Percentiles rank a stretch among this genome's conserved stretches.
These are phyloP conservation scores for Pulveroboletus sp. DNA, from an alignment of 768 basidiomycete species.

Conservation along the genomic window DNA sequence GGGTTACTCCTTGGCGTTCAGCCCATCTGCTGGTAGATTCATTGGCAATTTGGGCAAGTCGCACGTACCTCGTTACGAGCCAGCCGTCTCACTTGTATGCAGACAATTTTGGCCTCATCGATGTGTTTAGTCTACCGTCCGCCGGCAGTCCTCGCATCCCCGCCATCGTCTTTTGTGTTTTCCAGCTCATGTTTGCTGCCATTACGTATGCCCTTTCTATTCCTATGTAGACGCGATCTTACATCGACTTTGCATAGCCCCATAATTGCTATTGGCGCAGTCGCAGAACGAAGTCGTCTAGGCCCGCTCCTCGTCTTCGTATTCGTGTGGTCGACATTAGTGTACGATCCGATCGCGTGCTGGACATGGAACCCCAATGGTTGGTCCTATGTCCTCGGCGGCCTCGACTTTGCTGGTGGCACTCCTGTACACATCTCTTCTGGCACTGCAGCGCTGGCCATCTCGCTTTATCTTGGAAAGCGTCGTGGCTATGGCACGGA, in stretches of 20 bases:
- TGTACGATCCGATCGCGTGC: constrained; percentile 93
- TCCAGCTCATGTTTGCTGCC: constrained; percentile 88
- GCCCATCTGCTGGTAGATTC: constrained; percentile 65
- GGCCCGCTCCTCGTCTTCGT: constrained; percentile 88
- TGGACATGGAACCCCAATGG: constrained; percentile 92
- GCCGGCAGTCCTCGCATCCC: constrained; percentile 72
- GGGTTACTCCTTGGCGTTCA: constrained; percentile 93
- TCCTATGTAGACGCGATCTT: neutral
- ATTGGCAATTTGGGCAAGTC: constrained; percentile 82
- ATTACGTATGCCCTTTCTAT: constrained; percentile 60
- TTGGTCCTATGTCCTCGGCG: constrained; percentile 75
- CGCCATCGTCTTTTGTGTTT: constrained; percentile 73
- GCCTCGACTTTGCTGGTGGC: constrained; percentile 92
- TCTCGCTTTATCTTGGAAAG: constrained; percentile 88
- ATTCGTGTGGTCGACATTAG: constrained; percentile 85
- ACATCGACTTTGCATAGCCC: constrained; percentile 45
- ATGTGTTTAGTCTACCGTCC: constrained; percentile 73
- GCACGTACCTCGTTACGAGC: neutral
- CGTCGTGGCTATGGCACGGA: constrained; percentile 91
- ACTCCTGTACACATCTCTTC: constrained; percentile 97
- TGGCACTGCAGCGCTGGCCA: constrained; percentile 87
- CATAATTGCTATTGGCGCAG: constrained; percentile 87
- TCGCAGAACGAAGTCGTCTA: constrained; percentile 85
- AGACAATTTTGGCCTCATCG: constrained; percentile 83
- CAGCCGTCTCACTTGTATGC: constrained; percentile 3